phyloP scores from a whole-genome alignment of 345 rosid genomes.

The Eucalyptus albens region DNA sequence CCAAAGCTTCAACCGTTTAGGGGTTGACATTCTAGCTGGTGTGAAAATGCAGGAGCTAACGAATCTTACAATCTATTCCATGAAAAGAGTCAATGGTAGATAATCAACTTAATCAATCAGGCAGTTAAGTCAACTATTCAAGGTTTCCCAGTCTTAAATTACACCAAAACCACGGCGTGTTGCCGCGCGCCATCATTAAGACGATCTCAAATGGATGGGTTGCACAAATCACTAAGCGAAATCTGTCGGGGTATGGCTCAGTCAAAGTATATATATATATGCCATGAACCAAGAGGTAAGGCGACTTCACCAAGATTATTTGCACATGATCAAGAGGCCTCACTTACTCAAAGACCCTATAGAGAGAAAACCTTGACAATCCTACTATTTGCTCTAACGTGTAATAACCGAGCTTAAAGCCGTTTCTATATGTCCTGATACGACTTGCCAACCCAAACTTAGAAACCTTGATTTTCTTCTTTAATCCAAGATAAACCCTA shows the following conservation, averaged over 20 bases:
- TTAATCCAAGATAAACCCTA: not conserved
- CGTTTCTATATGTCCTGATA: not conserved
- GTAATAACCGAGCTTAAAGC: not conserved
- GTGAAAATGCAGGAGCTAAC: not conserved
- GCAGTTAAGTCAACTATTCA: not conserved
- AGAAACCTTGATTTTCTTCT: not conserved
- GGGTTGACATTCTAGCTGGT: not conserved
- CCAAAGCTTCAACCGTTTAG: not conserved
- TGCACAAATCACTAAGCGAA: not conserved
- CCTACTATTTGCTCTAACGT: not conserved
- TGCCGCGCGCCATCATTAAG: not conserved
- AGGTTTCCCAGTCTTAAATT: not conserved
- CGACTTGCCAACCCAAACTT: not conserved
- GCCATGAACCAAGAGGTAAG: too few relatives aligned
- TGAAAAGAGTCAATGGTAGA: not conserved
- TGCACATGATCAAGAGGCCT: not conserved
- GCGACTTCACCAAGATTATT: not conserved
- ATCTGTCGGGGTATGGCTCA: not conserved
- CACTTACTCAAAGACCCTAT: not conserved
- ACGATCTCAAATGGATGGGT: not conserved
- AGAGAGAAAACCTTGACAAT: not conserved
- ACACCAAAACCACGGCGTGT: not conserved
- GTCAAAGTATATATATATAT: too few relatives aligned
- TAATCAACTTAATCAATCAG: not conserved
- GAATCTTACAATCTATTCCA: not conserved